Evolutionary conservation across 306 rosid genomes (phyloP), one percentile per base, ranked within the genome.

Genomic region (Sicyos edulis): DNA sequence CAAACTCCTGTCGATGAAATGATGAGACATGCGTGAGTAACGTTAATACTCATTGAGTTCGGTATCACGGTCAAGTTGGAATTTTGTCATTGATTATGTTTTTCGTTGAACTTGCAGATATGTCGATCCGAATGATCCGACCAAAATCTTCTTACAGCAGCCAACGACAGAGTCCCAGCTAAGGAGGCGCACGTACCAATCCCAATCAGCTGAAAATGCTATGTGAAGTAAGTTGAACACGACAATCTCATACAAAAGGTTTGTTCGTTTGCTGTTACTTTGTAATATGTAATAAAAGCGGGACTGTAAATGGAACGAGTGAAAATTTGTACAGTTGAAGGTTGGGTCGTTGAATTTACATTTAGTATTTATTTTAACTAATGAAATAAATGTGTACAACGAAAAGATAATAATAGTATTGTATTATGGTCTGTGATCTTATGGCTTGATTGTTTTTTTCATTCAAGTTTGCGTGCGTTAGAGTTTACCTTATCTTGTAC

Each of bases 1-100:
- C 87, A 91, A 83, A 84, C 97, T 73, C 99, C 99, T 66, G 97
- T 95, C 29, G 97, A 95, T 84, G 99, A 91, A 76, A 91, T 95
- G 91, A 91, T 91, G 90, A 83, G 97, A 91, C 91, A 87, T 21
- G 99, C 99, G 99, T 95, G 84, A 75, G 97, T 82, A 64, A 42
- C 11, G 47, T 42, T 42, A 57, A 14, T 51, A 14, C 44, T 50
- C 24, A n/a, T n/a, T n/a, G 8, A 22, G 15, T 49, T 21, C 3
- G 40, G 44, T 54, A 62, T n/a, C 71, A 53, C 56, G 53, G 14
- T 66, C 13, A 44, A 59, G 19, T 51, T 71, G 47, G 56, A 24
- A 69, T 24, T 9, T 14, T 7, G n/a, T 75, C 44, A 12, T 20
- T 75, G 34, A 61, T 70, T 72, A 20, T 76, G 66, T 51, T 24